Evolutionary conservation across 1,284 basidiomycete species (phyloP).

Genomic region (Ceratorhiza oryzae-sativae): DNA sequence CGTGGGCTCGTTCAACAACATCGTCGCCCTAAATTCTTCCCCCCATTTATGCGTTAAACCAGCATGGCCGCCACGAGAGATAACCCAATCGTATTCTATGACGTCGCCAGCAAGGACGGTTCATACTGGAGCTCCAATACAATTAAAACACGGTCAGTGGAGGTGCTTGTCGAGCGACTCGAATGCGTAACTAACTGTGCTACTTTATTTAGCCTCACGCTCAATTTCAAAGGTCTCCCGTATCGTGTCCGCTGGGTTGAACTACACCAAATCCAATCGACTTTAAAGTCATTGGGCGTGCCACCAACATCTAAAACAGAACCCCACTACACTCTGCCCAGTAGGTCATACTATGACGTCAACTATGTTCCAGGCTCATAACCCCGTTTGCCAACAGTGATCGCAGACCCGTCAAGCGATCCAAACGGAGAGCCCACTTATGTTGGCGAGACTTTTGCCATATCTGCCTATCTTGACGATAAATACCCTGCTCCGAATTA

Average conservation of each 20-base stretch:
- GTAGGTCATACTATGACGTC: neutral
- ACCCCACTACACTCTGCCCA: constrained; percentile 13
- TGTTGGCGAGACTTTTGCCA: constrained; percentile 38
- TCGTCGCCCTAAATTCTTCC: no score
- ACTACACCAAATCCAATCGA: neutral
- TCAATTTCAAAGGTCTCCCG: constrained; percentile 20
- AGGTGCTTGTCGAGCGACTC: no score
- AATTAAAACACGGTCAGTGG: constrained; percentile 2
- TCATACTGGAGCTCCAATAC: constrained; percentile 9
- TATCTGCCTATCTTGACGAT: constrained; percentile 39
- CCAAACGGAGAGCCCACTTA: constrained; percentile 19
- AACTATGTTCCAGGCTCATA: no score
- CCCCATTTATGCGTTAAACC: neutral
- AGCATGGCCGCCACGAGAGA: neutral
- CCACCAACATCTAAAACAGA: neutral
- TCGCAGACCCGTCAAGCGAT: constrained; percentile 38
- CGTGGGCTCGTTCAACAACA: no score
- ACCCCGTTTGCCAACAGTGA: constrained; percentile 3
- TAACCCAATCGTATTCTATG: constrained; percentile 18
- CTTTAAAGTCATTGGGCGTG: constrained; percentile 4
- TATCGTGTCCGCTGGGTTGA: constrained; percentile 9
- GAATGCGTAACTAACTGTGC: neutral
- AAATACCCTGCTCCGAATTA: constrained; percentile 36
- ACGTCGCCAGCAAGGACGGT: constrained; percentile 4
- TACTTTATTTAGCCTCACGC: neutral